These are phyloP conservation scores for Ceratobasidium sp. DNA, from an alignment of 1,284 basidiomycete species.

Conservation along the genomic window DNA sequence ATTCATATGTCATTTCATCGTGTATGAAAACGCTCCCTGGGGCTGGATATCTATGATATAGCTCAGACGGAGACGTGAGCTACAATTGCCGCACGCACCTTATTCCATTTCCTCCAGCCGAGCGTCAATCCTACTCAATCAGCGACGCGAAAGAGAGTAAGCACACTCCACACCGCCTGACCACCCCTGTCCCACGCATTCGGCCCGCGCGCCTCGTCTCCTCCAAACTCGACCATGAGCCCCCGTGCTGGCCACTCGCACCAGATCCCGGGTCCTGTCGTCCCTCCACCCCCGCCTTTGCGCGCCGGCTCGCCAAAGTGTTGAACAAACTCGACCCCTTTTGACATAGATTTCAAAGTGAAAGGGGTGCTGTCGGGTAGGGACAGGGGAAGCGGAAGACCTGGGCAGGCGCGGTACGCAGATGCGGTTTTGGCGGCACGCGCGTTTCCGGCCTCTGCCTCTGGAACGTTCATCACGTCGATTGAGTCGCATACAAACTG, in stretches of 20 bases:
- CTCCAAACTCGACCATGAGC: conserved; percentile 86
- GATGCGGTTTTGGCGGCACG: conserved; percentile 48
- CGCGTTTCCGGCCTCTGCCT: conserved; percentile 16
- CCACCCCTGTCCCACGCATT: conserved; percentile 88
- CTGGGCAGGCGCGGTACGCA: conserved; percentile 69
- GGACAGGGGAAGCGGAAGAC: conserved; percentile 62
- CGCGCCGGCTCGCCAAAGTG: conserved; percentile 84
- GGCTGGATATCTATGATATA: too few relatives aligned
- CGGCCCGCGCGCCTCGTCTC: conserved; percentile 77
- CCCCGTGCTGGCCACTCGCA: conserved; percentile 89
- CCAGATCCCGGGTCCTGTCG: conserved; percentile 87
- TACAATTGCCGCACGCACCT: too few relatives aligned
- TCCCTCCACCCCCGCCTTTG: conserved; percentile 87
- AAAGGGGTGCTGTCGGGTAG: conserved; percentile 59
- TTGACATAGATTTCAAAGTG: conserved; percentile 65
- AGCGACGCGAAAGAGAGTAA: conserved; percentile 69
- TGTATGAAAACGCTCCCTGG: too few relatives aligned
- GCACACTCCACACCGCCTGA: conserved; percentile 79
- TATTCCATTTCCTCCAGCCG: too few relatives aligned
- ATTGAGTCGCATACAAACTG: conserved; percentile 57
- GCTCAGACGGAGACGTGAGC: too few relatives aligned
- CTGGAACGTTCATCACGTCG: conserved; percentile 78
- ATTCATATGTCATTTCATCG: too few relatives aligned
- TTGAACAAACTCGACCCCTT: conserved; percentile 81
- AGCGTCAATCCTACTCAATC: conserved; percentile 1